Base-by-base conservation (phyloP, 306 rosid genomes). In the Arachis stenosperma region DNA sequence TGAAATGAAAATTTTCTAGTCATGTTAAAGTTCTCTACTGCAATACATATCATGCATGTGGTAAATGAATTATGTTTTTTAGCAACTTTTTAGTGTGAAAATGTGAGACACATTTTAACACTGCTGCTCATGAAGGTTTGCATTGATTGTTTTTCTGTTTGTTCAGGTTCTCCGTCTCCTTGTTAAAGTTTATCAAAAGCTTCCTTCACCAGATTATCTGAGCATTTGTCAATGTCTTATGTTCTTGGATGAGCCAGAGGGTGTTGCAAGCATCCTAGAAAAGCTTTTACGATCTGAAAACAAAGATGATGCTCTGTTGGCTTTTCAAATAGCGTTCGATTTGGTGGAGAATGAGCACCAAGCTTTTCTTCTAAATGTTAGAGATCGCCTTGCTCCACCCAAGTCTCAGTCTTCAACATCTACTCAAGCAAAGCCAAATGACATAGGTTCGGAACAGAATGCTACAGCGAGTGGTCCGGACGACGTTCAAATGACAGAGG, bases 181-280 rank as follows among this genome's bases (percentile, higher is more conserved):
- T 56, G 98, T 94, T 76, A 88, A 88, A 83, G 97, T 94, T 69
- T 91, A 88, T 71, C 96, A 91, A 80, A 91, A 88, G 91, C 90
- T 94, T 47, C 90, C 95, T 67, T 89, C 97, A 64, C 98, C 97
- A 10, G 98, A 94, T 84, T 89, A 91, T 86, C 89, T 94, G 84
- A 94, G 97, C 78, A 87, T 94, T 73, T 94, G 98, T 41, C 98
- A 94, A 69, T 94, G 96, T 86, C 97, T 88, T 47, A 94, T 94
- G 98, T 91, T 91, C 81, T 86, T 94, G 95, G 90, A 88, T 81
- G 98, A 89, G 80, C 88, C 97, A 22, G 95, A 89, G 80, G 95
- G 89, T 60, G 97, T 91, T 78, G 92, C 98, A 41, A 88, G 78
- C 85, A 89, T 89, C 83, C 82, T 94, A 78, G 98, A 89, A 76